Conservation (phyloP, 139 green algal species). For the Chlorella sorokiniana region DNA sequence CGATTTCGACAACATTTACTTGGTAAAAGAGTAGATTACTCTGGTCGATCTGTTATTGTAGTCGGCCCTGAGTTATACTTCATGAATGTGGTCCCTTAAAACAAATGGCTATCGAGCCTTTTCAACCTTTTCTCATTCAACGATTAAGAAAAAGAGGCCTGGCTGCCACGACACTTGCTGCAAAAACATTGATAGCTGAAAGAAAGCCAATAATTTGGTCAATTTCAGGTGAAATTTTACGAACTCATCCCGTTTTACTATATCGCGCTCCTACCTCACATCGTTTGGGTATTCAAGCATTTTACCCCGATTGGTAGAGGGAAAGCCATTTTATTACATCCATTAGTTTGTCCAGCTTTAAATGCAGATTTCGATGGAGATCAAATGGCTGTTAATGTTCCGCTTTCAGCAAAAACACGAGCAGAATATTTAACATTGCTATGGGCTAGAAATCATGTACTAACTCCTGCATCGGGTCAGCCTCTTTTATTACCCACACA, state of each 20-base stretch:
- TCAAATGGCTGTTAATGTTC: conserved; percentile 61
- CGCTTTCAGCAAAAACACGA: conserved; percentile 46
- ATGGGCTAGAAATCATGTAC: conserved; percentile 59
- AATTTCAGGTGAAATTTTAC: conserved; percentile 60
- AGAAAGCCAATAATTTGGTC: conserved; percentile 49
- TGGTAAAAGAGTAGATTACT: conserved; percentile 78
- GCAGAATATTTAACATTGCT: conserved; percentile 59
- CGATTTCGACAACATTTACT: conserved; percentile 70
- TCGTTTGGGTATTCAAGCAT: conserved; percentile 68
- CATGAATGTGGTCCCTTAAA: conserved; percentile 71
- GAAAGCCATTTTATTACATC: conserved; percentile 63
- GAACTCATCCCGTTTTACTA: conserved; percentile 60
- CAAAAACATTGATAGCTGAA: conserved; percentile 58
- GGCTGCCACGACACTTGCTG: conserved; percentile 46
- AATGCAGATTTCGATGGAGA: conserved; percentile 65
- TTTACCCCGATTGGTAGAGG: conserved; percentile 64
- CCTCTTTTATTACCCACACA: conserved; percentile 63
- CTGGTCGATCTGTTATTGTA: conserved; percentile 72
- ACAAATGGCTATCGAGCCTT: conserved; percentile 77
- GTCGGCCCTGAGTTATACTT: conserved; percentile 65
- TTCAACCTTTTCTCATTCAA: conserved; percentile 68
- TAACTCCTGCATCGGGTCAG: conserved; percentile 57
- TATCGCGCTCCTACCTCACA: conserved; percentile 69
- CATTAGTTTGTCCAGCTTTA: conserved; percentile 56
- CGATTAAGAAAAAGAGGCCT: conserved; percentile 51